These are phyloP conservation scores for Plasmodium coatneyi DNA, from an alignment of 169 alveolate genomes.

Conservation along the genomic window DNA sequence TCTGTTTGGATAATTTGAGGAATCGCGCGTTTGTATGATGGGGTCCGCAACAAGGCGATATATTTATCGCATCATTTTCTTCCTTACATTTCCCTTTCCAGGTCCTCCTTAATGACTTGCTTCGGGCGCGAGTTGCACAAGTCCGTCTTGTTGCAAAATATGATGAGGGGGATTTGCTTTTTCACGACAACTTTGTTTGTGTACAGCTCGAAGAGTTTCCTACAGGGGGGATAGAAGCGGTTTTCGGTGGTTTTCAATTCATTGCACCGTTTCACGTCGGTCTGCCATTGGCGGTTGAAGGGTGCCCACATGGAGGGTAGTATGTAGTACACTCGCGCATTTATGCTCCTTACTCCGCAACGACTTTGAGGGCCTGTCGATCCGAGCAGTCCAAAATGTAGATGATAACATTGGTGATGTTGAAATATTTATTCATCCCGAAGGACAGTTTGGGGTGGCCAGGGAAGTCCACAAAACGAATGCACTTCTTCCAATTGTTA, in stretches of 20 bases:
- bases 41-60: not conserved
- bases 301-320: not conserved
- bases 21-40: not conserved
- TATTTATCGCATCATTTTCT: not conserved
- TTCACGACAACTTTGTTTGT: conserved; percentile 45
- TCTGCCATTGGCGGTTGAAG: not conserved
- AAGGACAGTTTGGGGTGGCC: conserved; percentile 55
- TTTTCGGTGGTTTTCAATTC: not conserved
- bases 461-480: conserved; percentile 64
- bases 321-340: not conserved
- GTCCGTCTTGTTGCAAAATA: conserved; percentile 57
- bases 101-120: conserved; percentile 65
- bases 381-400: conserved; percentile 58
- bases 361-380: conserved; percentile 47
- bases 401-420: conserved; percentile 28
- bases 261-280: not conserved
- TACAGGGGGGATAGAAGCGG: not conserved
- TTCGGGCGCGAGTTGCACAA: conserved; percentile 63
- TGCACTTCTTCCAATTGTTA: conserved; percentile 23
- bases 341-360: conserved; percentile 42
- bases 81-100: conserved; percentile 63
- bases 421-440: conserved; percentile 25
- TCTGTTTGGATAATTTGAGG: not conserved
- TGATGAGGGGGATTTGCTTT: conserved; percentile 44
- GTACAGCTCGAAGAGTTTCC: conserved; percentile 47